Conservation (phyloP, 2,329 filamentous ascomycete species). For the Alternaria gaisen region DNA sequence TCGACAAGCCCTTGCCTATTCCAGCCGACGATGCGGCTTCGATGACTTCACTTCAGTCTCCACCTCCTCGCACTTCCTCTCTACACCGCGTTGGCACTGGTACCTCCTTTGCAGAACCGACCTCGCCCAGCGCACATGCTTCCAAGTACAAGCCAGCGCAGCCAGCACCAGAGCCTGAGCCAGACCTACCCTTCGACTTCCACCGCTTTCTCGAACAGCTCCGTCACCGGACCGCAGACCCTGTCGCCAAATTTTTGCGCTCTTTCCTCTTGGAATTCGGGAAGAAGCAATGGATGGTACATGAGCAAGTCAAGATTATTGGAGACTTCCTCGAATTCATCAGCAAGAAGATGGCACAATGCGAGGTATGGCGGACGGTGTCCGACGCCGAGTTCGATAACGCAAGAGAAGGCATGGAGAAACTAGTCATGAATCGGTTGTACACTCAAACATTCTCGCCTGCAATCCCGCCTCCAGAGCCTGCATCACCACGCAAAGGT, state of each 20-base stretch:
- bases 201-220: slow-evolving; percentile 96
- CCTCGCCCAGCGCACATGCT: slow-evolving; percentile 46
- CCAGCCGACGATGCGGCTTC: slow-evolving; percentile 35
- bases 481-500: slow-evolving; percentile 74
- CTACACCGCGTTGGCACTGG: slow-evolving; percentile 44
- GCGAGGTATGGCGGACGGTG: slow-evolving; percentile 95
- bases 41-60: slow-evolving; percentile 37
- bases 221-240: slow-evolving; percentile 95
- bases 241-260: slow-evolving; percentile 92
- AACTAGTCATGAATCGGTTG: slow-evolving; percentile 96
- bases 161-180: slow-evolving; percentile 70
- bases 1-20: slow-evolving; percentile 56
- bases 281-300: slow-evolving; percentile 99
- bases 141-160: slow-evolving; percentile 66
- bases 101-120: slow-evolving; percentile 41
- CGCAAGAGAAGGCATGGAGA: slow-evolving; percentile 98
- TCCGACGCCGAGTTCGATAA: slow-evolving; percentile 99
- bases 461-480: slow-evolving; percentile 83
- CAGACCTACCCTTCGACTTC: slow-evolving; percentile 91
- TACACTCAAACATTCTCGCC: slow-evolving; percentile 97
- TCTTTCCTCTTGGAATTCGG: slow-evolving; percentile 95
- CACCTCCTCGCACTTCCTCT: slow-evolving; percentile 48
- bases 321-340: slow-evolving; percentile 96
- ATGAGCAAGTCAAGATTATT: slow-evolving; percentile 99
- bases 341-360: slow-evolving; percentile 96